Evolutionary conservation across 495 filamentous ascomycete genomes (phyloP).

Genomic region (Recurvomyces mirabilis): DNA sequence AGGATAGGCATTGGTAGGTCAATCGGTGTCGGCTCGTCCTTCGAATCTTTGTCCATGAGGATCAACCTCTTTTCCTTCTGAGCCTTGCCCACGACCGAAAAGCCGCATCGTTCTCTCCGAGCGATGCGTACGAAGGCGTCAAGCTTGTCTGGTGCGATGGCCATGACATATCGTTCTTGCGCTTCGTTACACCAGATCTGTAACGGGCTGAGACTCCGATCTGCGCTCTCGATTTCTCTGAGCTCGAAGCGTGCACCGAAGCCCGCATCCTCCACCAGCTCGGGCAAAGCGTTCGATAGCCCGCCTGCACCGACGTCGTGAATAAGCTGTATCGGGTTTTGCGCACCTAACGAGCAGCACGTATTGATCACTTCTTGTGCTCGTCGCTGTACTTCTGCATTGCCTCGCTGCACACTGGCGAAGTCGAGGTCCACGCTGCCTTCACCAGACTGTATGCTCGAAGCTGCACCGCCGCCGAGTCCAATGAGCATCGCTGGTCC

Average conservation of each 20-base stretch:
- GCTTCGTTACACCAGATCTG: conserved; percentile 98
- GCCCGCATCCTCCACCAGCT: conserved; percentile 82
- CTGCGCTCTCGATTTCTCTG: conserved; percentile 79
- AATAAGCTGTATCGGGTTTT: conserved; percentile 88
- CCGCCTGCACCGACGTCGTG: conserved; percentile 96
- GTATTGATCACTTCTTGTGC: conserved; percentile 96
- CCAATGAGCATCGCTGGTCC: conserved; percentile 97
- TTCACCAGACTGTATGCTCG: conserved; percentile 79
- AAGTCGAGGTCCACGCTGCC: conserved; percentile 85
- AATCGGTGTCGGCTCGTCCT: conserved; percentile 65
- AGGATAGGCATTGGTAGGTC: conserved; percentile 84
- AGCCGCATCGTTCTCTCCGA: conserved; percentile 79
- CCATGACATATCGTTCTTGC: conserved; percentile 86
- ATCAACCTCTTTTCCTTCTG: conserved; percentile 61
- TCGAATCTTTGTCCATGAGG: conserved; percentile 70
- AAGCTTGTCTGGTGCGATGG: conserved; percentile 65
- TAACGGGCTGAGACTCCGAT: conserved; percentile 82
- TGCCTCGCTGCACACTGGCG: conserved; percentile 87
- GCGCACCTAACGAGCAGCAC: conserved; percentile 67
- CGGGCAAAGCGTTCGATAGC: conserved; percentile 83
- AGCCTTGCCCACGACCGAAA: conserved; percentile 80
- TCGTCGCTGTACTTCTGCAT: conserved; percentile 87
- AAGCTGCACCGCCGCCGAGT: conserved; percentile 87
- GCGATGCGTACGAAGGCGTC: conserved; percentile 78
- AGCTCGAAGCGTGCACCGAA: conserved; percentile 84